Evolutionary conservation across 345 rosid species (phyloP).

Genomic region (Balakata baccata): DNA sequence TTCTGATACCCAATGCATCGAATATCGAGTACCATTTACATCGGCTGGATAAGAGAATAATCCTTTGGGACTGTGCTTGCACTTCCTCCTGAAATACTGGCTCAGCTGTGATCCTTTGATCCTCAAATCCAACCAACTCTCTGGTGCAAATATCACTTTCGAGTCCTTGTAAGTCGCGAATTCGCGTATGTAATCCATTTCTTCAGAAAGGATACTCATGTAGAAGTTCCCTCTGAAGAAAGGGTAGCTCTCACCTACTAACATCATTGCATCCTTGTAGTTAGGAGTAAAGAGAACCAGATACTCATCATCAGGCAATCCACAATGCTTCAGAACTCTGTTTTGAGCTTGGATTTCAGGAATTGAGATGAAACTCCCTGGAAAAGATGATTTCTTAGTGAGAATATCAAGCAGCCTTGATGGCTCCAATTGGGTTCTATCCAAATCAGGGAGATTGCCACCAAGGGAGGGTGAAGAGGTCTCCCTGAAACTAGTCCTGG

Average conservation of each 20-base stretch:
- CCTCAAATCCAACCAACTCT: constrained; percentile 69
- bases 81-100: constrained; percentile 66
- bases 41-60: constrained; percentile 62
- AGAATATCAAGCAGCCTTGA: constrained; percentile 64
- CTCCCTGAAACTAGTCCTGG: constrained; percentile 36
- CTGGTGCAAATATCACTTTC: constrained; percentile 58
- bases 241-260: constrained; percentile 73
- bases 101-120: constrained; percentile 73
- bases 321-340: constrained; percentile 57
- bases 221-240: constrained; percentile 64
- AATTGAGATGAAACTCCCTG: constrained; percentile 63
- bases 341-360: constrained; percentile 69
- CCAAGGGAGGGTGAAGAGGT: constrained; percentile 34
- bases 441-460: constrained; percentile 47
- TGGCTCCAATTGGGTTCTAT: constrained; percentile 53
- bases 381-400: constrained; percentile 61
- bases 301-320: constrained; percentile 52
- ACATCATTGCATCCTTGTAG: constrained; percentile 63
- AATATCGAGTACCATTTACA: constrained; percentile 49
- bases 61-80: constrained; percentile 62
- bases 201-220: constrained; percentile 47
- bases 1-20: constrained; percentile 74
- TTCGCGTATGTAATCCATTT: constrained; percentile 48
- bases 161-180: constrained; percentile 63
- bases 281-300: constrained; percentile 64